Percentiles rank a stretch among this genome's conserved stretches.
Conservation (phyloP, 2,329 filamentous ascomycete species). For the Cladophialophora immunda region DNA sequence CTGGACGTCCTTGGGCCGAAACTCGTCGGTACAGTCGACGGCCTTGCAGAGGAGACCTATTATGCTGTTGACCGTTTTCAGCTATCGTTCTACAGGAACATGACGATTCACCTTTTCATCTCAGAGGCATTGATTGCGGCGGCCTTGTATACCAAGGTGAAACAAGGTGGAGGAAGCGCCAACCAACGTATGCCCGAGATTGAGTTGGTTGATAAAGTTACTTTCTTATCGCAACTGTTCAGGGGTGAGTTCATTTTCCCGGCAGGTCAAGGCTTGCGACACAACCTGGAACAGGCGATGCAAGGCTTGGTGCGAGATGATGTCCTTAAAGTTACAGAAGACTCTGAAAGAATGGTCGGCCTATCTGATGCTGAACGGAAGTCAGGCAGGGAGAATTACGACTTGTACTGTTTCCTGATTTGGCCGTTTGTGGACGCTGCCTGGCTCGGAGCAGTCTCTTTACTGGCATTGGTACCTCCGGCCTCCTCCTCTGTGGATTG, state of each 20-base stretch:
- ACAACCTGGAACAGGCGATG: slow-evolving; percentile 83
- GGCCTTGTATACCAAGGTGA: slow-evolving; percentile 89
- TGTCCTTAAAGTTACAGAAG: slow-evolving; percentile 72
- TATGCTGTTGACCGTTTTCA: slow-evolving; percentile 97
- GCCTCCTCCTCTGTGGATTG: slow-evolving; percentile 63
- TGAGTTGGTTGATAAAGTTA: slow-evolving; percentile 78
- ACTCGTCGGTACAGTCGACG: slow-evolving; percentile 80
- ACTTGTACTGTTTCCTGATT: slow-evolving; percentile 98
- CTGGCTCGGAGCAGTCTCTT: slow-evolving; percentile 88
- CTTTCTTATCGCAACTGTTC: slow-evolving; percentile 90
- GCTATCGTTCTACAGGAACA: slow-evolving; percentile 97
- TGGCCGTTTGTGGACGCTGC: slow-evolving; percentile 97
- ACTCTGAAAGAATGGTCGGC: slow-evolving; percentile 72
- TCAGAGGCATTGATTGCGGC: slow-evolving; percentile 89
- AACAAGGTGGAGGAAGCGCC: slow-evolving; percentile 84
- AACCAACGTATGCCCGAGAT: slow-evolving; percentile 80
- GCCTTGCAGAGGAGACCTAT: slow-evolving; percentile 88
- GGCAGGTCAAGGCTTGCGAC: slow-evolving; percentile 75
- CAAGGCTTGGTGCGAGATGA: slow-evolving; percentile 78
- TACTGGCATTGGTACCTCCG: slow-evolving; percentile 86
- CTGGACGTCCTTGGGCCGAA: slow-evolving; percentile 91
- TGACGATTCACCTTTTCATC: slow-evolving; percentile 99
- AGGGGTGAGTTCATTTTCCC: slow-evolving; percentile 97
- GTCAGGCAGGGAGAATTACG: slow-evolving; percentile 89
- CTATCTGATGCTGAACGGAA: slow-evolving; percentile 78